These are phyloP conservation scores for Rhododendron mucronatum DNA, from an alignment of 148 eudicot species.

Conservation along the genomic window DNA sequence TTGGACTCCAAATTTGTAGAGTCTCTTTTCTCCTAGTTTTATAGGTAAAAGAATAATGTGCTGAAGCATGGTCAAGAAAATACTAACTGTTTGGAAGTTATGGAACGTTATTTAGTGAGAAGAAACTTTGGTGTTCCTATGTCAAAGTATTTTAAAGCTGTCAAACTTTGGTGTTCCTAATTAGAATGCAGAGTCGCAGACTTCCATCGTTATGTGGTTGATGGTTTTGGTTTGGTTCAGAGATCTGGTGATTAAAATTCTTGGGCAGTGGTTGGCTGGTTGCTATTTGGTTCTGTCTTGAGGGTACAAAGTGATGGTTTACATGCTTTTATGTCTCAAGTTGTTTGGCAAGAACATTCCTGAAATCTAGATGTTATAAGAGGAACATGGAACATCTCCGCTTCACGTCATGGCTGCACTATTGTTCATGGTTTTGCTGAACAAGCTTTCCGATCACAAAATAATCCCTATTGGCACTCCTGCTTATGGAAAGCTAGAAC, in stretches of 20 bases:
- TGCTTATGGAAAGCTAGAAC: neutral
- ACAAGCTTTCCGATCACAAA: neutral
- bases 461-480: neutral
- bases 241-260: neutral
- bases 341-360: neutral
- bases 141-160: neutral
- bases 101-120: too few species aligned
- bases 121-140: too few species aligned
- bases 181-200: neutral
- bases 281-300: neutral
- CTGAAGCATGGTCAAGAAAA: neutral
- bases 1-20: neutral
- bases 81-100: neutral
- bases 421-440: neutral
- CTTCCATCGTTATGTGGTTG: neutral
- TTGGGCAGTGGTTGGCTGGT: neutral
- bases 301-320: neutral
- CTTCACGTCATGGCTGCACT: neutral
- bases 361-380: neutral
- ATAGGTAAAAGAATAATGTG: neutral
- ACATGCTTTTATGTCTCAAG: neutral
- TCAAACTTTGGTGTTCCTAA: neutral
- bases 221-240: neutral
- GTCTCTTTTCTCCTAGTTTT: neutral
- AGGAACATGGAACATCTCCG: neutral